A percentile compares a stretch with the other conserved stretches of the same genome.
Conservation (phyloP, 2,329 filamentous ascomycete genomes). For the Eutypella sp. region DNA sequence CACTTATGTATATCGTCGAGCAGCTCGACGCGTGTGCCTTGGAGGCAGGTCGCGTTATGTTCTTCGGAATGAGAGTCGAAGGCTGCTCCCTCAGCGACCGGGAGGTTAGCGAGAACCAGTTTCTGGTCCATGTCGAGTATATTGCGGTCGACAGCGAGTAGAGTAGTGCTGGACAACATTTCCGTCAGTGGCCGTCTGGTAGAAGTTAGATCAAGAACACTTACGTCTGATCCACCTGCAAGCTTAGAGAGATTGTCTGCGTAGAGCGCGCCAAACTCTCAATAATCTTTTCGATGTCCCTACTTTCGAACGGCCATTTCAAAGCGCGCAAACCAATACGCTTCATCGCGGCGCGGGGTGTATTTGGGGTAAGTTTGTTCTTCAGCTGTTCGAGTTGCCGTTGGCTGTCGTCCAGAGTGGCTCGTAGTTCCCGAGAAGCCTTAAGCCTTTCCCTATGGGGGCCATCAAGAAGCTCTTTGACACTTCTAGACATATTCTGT, state of each 20-base stretch:
- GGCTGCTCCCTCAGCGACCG: conserved; percentile 12
- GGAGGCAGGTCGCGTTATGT: conserved; percentile 26
- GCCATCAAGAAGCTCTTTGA: neutral
- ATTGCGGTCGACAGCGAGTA: neutral
- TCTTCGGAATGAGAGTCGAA: conserved; percentile 32
- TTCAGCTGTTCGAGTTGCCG: neutral
- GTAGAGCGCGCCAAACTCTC: neutral
- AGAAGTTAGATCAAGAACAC: neutral
- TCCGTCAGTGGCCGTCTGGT: neutral
- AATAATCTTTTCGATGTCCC: neutral
- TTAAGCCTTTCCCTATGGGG: neutral
- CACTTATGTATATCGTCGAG: no score
- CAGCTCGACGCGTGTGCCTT: conserved; percentile 27
- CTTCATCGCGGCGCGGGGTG: neutral
- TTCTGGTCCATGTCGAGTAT: neutral
- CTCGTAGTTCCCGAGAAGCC: no score
- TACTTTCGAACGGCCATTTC: neutral
- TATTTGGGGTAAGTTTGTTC: neutral
- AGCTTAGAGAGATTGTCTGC: neutral
- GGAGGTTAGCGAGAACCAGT: neutral
- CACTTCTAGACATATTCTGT: conserved; percentile 12
- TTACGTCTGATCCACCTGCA: neutral
- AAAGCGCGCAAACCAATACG: neutral
- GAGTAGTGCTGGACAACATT: neutral
- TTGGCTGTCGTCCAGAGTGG: neutral